phyloP scores from a whole-genome alignment of 768 basidiomycete genomes.

The Macrolepiota fuliginosa region DNA sequence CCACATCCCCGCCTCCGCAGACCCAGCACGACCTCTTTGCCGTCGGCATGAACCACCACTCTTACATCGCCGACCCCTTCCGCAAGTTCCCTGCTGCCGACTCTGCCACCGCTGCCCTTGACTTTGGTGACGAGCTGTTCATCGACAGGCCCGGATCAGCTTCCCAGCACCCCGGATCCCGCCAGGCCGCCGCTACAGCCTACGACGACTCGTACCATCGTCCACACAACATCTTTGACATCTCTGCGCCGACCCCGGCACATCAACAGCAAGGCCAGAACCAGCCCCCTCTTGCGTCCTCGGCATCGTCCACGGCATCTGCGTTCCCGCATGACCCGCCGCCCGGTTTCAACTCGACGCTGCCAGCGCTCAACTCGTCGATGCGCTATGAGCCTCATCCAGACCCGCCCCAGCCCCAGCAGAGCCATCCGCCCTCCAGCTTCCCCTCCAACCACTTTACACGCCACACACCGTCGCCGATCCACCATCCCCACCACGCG shows the following conservation, averaged over 20 bases:
- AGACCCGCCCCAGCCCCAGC: conserved; percentile 23
- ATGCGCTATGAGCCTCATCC: conserved; percentile 50
- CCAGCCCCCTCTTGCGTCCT: conserved; percentile 16
- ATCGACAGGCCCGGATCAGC: conserved; percentile 29
- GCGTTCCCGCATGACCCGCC: conserved; percentile 23
- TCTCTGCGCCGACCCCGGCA: conserved; percentile 41
- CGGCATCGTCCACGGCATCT: conserved; percentile 13
- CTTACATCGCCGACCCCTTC: conserved; percentile 52
- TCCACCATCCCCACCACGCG: conserved; percentile 20
- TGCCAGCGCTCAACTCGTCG: conserved; percentile 49
- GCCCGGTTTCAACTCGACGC: conserved; percentile 46
- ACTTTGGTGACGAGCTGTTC: conserved; percentile 71
- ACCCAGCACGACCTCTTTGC: conserved; percentile 38
- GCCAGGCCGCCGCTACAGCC: conserved; percentile 4
- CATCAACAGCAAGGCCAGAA: conserved; percentile 30
- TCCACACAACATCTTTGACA: conserved; percentile 60
- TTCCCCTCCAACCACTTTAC: conserved; percentile 16
- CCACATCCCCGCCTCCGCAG: conserved; percentile 21
- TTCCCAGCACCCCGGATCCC: conserved; percentile 17
- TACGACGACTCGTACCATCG: conserved; percentile 16
- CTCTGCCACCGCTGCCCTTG: conserved; percentile 32
- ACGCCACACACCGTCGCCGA: conserved; percentile 34
- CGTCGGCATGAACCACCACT: conserved; percentile 31
- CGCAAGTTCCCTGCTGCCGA: conserved; percentile 45
- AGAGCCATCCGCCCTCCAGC: conserved; percentile 15